A percentile compares a stretch with the other conserved stretches of the same genome.
Conservation (phyloP, 2,329 filamentous ascomycete species). For the Dactylellina cionopaga region DNA sequence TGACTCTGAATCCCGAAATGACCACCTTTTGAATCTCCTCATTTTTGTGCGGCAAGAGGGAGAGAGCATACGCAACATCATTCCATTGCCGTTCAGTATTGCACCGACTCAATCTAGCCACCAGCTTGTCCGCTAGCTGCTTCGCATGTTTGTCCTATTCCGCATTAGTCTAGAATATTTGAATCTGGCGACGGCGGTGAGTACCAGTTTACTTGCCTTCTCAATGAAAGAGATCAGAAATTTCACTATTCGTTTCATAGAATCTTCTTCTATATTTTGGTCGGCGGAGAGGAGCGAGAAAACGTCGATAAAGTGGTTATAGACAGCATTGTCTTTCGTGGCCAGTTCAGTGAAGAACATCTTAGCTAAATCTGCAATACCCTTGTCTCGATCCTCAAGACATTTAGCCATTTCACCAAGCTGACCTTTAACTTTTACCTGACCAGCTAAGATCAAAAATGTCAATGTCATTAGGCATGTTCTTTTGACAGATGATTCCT, state of each 20-base stretch:
- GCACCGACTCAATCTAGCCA: conserved; percentile 82
- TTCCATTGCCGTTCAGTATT: conserved; percentile 97
- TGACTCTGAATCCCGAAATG: conserved; percentile 77
- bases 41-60: conserved; percentile 89
- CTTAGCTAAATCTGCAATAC: conserved; percentile 88
- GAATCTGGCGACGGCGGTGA: background rate
- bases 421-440: conserved; percentile 99
- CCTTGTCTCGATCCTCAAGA: conserved; percentile 92
- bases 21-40: conserved; percentile 85
- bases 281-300: conserved; percentile 91
- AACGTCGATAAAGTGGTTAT: conserved; percentile 99
- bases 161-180: background rate
- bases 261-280: conserved; percentile 80
- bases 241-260: conserved; percentile 84
- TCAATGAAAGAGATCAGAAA: conserved; percentile 97
- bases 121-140: conserved; percentile 90
- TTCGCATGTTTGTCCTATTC: conserved; percentile 92
- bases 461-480: conserved; percentile 99
- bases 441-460: conserved; percentile 93
- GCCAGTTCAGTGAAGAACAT: conserved; percentile 99
- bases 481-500: conserved; percentile 88
- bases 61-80: conserved; percentile 91
- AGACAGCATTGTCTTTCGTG: conserved; percentile 98
- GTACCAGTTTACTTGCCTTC: conserved; percentile 72
- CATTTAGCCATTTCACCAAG: conserved; percentile 99